Evolutionary conservation across 2,329 filamentous ascomycete genomes (phyloP).

Genomic region (Colletotrichum tropicale): DNA sequence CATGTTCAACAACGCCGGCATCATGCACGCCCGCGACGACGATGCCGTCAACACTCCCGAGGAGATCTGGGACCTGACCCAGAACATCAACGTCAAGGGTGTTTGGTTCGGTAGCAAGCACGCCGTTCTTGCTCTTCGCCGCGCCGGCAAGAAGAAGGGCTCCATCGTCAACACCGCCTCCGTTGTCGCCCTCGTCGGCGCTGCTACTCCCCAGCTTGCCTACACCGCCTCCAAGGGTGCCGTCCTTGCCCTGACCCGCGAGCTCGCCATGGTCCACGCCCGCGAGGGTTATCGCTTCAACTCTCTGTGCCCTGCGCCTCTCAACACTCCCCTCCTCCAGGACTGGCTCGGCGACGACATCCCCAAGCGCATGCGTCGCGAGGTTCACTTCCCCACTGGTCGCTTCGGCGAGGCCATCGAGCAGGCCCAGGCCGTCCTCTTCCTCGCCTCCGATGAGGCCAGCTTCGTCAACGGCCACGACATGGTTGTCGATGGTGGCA

Average conservation of each 20-base stretch:
- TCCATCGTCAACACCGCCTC: slow-evolving; percentile 94
- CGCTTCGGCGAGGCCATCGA: slow-evolving; percentile 94
- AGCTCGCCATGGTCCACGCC: slow-evolving; percentile 90
- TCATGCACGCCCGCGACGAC: slow-evolving; percentile 87
- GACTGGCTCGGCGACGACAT: slow-evolving; percentile 91
- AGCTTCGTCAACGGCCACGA: slow-evolving; percentile 91
- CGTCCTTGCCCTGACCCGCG: slow-evolving; percentile 86
- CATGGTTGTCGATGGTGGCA: slow-evolving; percentile 93
- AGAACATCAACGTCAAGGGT: slow-evolving; percentile 95
- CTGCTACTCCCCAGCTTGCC: slow-evolving; percentile 86
- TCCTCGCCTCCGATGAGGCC: slow-evolving; percentile 85
- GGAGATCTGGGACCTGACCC: slow-evolving; percentile 92
- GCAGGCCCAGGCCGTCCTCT: slow-evolving; percentile 88
- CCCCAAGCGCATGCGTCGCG: slow-evolving; percentile 79
- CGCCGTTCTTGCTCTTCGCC: slow-evolving; percentile 80
- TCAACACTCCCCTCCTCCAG: slow-evolving; percentile 91
- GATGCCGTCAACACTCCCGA: slow-evolving; percentile 85
- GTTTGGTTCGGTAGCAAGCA: slow-evolving; percentile 98
- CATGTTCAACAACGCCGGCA: slow-evolving; percentile 97
- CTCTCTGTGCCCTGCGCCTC: slow-evolving; percentile 83
- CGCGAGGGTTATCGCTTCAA: slow-evolving; percentile 91
- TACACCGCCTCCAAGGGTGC: slow-evolving; percentile 96
- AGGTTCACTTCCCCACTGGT: slow-evolving; percentile 88
- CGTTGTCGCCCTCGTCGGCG: slow-evolving; percentile 85
- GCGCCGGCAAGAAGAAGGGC: slow-evolving; percentile 77